These are phyloP conservation scores for Clonostachys chloroleuca DNA, from an alignment of 2,329 filamentous ascomycete species.

Conservation along the genomic window DNA sequence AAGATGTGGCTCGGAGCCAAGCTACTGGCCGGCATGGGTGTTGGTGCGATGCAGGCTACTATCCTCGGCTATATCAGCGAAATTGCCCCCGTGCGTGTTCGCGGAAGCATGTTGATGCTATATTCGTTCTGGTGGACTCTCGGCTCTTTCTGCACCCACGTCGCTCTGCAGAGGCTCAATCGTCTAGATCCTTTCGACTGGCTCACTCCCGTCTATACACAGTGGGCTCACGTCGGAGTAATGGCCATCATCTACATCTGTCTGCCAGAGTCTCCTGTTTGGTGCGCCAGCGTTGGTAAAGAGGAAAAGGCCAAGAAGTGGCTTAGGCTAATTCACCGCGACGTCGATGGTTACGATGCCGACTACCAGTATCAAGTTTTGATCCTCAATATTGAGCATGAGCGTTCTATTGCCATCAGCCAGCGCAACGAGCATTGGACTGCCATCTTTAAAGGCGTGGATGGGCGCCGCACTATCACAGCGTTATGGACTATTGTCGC, in stretches of 20 bases:
- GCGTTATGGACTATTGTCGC: slow-evolving; percentile 17
- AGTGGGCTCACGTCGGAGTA: slow-evolving; percentile 37
- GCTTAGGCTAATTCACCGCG: slow-evolving; percentile 10
- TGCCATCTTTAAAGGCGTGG: slow-evolving; percentile 19
- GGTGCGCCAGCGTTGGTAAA: slow-evolving; percentile 18
- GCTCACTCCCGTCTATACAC: slow-evolving; percentile 31
- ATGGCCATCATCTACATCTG: slow-evolving; percentile 30
- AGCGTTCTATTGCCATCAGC: background rate
- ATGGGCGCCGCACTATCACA: slow-evolving; percentile 19
- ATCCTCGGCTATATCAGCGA: slow-evolving; percentile 35
- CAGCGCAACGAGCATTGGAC: slow-evolving; percentile 10
- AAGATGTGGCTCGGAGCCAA: slow-evolving; percentile 31
- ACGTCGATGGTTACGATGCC: slow-evolving; percentile 17
- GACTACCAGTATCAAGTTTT: slow-evolving; percentile 5
- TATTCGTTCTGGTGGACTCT: slow-evolving; percentile 38
- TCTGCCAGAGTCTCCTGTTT: slow-evolving; percentile 29
- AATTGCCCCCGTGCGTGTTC: slow-evolving; percentile 29
- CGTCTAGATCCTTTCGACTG: slow-evolving; percentile 22
- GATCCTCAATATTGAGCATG: background rate
- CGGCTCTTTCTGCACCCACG: slow-evolving; percentile 33
- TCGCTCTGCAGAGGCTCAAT: slow-evolving; percentile 30
- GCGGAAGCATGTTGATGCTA: slow-evolving; percentile 30
- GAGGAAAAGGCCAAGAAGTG: slow-evolving; percentile 11
- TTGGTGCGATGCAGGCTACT: slow-evolving; percentile 34
- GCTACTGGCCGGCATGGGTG: slow-evolving; percentile 27